Evolutionary conservation across 768 basidiomycete genomes (phyloP), one percentile per base, ranked within the genome.

Genomic region (Xerocomellus dryophilus): DNA sequence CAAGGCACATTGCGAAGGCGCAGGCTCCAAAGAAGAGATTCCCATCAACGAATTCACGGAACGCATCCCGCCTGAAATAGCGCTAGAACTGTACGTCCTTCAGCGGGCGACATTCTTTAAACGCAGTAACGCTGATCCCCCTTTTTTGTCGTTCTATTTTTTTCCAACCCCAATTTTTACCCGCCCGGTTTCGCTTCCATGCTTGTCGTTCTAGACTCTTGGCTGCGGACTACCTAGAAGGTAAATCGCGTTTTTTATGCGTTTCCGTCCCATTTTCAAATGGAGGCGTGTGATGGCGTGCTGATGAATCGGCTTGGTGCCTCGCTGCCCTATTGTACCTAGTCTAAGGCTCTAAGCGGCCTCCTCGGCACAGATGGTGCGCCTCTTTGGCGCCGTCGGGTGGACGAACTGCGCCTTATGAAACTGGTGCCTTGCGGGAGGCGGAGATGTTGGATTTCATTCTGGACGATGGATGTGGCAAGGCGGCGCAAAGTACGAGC

Each of bases 11-110:
- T 93, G 91, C 66, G 83, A 86, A 56, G 78, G 79, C n/a, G 76
- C 74, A 2, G 81, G 80, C 1, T 73, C 82, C 7, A 90, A 85
- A 59, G 91, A 93, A 61, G 90, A 93, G 45, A 74, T 89, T 20
- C 91, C 93, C 4, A 65, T 81, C 2, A 74, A 79, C 20, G 93
- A 97, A 61, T 87, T 93, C 59, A 71, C 80, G 58, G 92, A 95
- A 59, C 81, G 94, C 18, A 80, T 98, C 47, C 84, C 85, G 2
- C 90, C 90, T 1, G 93, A 96, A 68, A 81, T 97, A 43, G 89
- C 90, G 1, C 71, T 98, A 7, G 94, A 97, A 69, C 70, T 96
- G 94, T 97, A 60, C 66, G 91, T 81, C 46, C 34, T 49, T 34
- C 49, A 7, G 43, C 27, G n/a, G 34, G 3, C 39, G 15, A 31